Percentiles rank a stretch among this genome's conserved stretches.
These are phyloP conservation scores for Ceratonia siliqua DNA, from an alignment of 306 rosid genomes.

Conservation along the genomic window DNA sequence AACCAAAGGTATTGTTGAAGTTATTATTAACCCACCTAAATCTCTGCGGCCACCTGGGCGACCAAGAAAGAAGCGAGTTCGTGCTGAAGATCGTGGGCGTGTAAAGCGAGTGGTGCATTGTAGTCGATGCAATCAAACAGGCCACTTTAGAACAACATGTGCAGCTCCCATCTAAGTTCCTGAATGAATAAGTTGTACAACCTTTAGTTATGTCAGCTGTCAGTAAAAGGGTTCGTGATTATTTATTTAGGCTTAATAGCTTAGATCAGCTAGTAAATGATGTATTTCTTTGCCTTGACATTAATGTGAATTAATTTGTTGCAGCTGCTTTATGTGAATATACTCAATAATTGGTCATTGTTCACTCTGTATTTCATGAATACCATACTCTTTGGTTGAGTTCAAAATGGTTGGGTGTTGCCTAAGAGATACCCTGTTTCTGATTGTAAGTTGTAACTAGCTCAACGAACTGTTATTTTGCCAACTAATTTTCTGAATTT, in stretches of 20 bases:
- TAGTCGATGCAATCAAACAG: slow-evolving; percentile 90
- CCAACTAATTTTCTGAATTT: too few relatives aligned
- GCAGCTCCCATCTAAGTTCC: slow-evolving; percentile 69
- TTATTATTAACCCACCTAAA: slow-evolving; percentile 71
- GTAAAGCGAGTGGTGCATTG: slow-evolving; percentile 89
- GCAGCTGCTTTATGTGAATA: slow-evolving; percentile 17
- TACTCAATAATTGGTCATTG: not conserved
- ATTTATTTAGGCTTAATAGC: slow-evolving; percentile 41
- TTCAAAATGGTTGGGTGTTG: not conserved
- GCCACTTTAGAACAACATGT: slow-evolving; percentile 92
- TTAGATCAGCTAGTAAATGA: not conserved
- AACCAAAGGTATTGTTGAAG: slow-evolving; percentile 42
- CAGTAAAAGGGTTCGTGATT: slow-evolving; percentile 39
- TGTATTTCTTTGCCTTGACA: slow-evolving; percentile 34
- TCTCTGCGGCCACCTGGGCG: slow-evolving; percentile 84
- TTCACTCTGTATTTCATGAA: too few relatives aligned
- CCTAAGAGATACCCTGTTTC: too few relatives aligned
- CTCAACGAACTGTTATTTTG: too few relatives aligned
- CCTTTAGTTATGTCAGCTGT: slow-evolving; percentile 13
- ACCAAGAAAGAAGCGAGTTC: slow-evolving; percentile 80
- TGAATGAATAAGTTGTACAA: not conserved
- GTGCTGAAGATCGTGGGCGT: slow-evolving; percentile 88
- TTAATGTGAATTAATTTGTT: slow-evolving; percentile 42
- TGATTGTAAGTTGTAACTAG: too few relatives aligned
- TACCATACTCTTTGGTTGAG: not conserved